These are phyloP conservation scores for Neurospora hispaniola DNA, from an alignment of 495 filamentous ascomycete genomes.

Conservation along the genomic window DNA sequence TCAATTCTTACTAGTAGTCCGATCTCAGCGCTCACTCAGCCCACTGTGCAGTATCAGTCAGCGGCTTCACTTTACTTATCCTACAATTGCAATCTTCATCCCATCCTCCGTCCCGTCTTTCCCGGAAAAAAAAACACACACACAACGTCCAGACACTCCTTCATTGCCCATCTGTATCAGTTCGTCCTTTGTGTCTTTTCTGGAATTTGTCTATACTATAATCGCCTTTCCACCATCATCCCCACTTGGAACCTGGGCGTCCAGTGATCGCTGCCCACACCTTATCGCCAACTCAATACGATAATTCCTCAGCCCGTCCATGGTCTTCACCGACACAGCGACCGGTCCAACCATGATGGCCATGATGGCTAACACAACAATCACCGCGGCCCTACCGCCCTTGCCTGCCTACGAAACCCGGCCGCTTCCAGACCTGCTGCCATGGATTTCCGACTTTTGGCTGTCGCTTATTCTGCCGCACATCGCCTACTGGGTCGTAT, in stretches of 20 bases:
- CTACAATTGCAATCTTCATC: background rate
- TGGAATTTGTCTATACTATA: background rate
- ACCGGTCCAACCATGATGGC: conserved; percentile 15
- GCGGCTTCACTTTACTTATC: background rate
- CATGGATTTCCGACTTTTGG: conserved; percentile 71
- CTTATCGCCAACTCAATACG: background rate
- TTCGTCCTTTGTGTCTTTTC: background rate
- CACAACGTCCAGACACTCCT: background rate
- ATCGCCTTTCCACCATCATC: background rate
- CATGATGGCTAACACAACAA: conserved; percentile 36
- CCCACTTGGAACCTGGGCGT: background rate
- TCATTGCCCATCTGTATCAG: background rate
- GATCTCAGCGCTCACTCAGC: background rate
- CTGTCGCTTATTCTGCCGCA: conserved; percentile 66
- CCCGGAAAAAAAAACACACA: background rate
- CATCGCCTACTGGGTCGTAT: conserved; percentile 78
- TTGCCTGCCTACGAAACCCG: conserved; percentile 62
- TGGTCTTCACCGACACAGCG: background rate
- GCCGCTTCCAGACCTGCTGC: conserved; percentile 57
- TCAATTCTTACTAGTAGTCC: background rate
- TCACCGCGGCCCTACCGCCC: conserved; percentile 51
- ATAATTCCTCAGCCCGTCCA: background rate
- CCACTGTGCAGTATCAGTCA: background rate
- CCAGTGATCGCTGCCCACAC: background rate
- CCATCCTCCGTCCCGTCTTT: background rate